phyloP scores from a whole-genome alignment of 2,329 filamentous ascomycete species.

The Ambrosiella cleistominuta region DNA sequence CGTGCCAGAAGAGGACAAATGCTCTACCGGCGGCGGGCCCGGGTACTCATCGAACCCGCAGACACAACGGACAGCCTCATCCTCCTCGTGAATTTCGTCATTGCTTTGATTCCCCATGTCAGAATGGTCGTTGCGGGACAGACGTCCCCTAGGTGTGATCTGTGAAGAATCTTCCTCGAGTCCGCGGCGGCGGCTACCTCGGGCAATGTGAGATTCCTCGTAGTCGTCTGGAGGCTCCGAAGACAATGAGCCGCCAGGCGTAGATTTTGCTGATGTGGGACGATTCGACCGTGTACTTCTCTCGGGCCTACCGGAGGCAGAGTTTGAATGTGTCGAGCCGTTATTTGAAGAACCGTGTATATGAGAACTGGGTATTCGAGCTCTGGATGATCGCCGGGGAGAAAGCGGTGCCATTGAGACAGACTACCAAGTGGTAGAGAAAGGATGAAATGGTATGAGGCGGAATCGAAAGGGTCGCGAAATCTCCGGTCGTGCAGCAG shows the following conservation, averaged over 20 bases:
- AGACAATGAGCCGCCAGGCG: constrained; percentile 53
- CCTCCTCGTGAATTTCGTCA: constrained; percentile 63
- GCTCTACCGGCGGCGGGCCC: constrained; percentile 50
- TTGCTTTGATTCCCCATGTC: constrained; percentile 35
- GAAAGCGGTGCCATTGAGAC: constrained; percentile 43
- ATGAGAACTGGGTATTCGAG: constrained; percentile 59
- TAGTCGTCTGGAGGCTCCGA: constrained; percentile 50
- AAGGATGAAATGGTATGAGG: neutral
- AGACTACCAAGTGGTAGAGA: constrained; percentile 15
- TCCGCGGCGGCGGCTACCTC: constrained; percentile 62
- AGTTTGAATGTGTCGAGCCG: constrained; percentile 44
- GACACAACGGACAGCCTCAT: constrained; percentile 88
- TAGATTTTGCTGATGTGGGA: constrained; percentile 53
- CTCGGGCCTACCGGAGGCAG: constrained; percentile 59
- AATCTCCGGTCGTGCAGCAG: neutral
- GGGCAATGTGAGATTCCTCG: constrained; percentile 53
- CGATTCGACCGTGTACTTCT: constrained; percentile 54
- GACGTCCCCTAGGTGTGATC: constrained; percentile 17
- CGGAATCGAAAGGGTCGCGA: neutral
- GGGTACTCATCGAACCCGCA: constrained; percentile 93
- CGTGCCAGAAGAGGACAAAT: constrained; percentile 21
- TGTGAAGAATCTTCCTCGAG: constrained; percentile 40
- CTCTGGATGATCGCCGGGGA: constrained; percentile 81
- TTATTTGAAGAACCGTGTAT: constrained; percentile 31
- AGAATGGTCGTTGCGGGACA: constrained; percentile 24